Evolutionary conservation across 768 basidiomycete species (phyloP), one percentile per base, ranked within the genome.

Genomic region (Phaeolepiota aurea): DNA sequence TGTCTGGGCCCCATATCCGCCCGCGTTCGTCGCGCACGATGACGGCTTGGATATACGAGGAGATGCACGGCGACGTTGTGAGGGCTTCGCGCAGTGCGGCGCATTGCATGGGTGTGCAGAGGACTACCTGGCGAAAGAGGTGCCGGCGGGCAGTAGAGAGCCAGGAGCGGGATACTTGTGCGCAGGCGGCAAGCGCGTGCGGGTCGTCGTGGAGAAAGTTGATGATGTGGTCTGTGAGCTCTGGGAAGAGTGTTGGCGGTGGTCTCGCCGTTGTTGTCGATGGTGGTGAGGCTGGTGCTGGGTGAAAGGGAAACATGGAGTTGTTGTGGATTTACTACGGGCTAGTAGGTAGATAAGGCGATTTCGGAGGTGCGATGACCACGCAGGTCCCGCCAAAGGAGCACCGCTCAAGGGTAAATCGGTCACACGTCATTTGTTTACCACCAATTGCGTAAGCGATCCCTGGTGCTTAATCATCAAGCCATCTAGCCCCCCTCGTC

Each of bases 211-310:
- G 53, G 12, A 61, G 40, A 40, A 56, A 58, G 20, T 53, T 55
- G 40, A 61, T 54, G 30, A 61, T 55, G 40, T 52, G 44, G 40
- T 53, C 54, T 38, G 52, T 48, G 33, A 59, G 48, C 34, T 59
- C 57, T 35, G 33, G n/a, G 33, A 15, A 15, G 7, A 35, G 28
- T 10, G 0, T n/a, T n/a, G n/a, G n/a, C n/a, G n/a, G 5, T 46
- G 36, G n/a, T n/a, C n/a, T n/a, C n/a, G n/a, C n/a, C n/a, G n/a
- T n/a, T n/a, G n/a, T n/a, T n/a, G n/a, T n/a, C n/a, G n/a, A n/a
- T n/a, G n/a, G n/a, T n/a, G n/a, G n/a, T n/a, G n/a, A n/a, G n/a
- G n/a, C n/a, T n/a, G n/a, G n/a, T n/a, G n/a, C n/a, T n/a, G n/a
- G n/a, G n/a, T n/a, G n/a, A n/a, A n/a, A n/a, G n/a, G n/a, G n/a